Evolutionary conservation across 495 filamentous ascomycete species (phyloP).

Genomic region (Hamigera avellanea): DNA sequence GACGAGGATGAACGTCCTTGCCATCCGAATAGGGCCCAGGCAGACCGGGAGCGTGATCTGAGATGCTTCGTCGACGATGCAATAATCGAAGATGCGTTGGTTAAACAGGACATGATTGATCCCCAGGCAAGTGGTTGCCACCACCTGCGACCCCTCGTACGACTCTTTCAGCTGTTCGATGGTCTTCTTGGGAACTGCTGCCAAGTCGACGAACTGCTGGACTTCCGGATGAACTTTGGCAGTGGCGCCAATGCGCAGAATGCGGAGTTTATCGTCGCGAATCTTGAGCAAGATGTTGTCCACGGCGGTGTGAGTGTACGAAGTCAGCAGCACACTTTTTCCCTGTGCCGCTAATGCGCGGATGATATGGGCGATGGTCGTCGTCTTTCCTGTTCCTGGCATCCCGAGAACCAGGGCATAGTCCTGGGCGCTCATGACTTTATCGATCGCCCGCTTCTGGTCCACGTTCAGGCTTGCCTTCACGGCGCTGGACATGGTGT

Average conservation of each 20-base stretch:
- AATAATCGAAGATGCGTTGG: conserved; percentile 89
- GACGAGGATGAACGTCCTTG: conserved; percentile 86
- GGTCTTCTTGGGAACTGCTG: conserved; percentile 52
- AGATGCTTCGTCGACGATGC: conserved; percentile 94
- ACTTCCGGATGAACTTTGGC: conserved; percentile 84
- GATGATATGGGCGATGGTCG: conserved; percentile 95
- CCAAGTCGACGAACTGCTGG: conserved; percentile 67
- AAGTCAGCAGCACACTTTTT: conserved; percentile 86
- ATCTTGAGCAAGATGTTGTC: conserved; percentile 96
- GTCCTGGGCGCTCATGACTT: conserved; percentile 89
- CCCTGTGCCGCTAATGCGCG: conserved; percentile 78
- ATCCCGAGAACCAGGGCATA: conserved; percentile 94
- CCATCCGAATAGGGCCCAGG: conserved; percentile 85
- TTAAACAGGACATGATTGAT: conserved; percentile 82
- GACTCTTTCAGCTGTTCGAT: conserved; percentile 74
- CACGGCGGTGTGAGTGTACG: conserved; percentile 93
- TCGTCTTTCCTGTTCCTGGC: conserved; percentile 97
- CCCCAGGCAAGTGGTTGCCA: conserved; percentile 89
- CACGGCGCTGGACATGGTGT: conserved; percentile 35
- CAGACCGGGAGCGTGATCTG: conserved; percentile 95
- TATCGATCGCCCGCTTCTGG: conserved; percentile 74
- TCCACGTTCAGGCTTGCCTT: conserved; percentile 67
- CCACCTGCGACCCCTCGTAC: conserved; percentile 74
- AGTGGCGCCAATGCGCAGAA: conserved; percentile 69
- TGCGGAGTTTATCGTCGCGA: conserved; percentile 61